Base-by-base conservation (phyloP, 257 asterid genomes). In the Primulina tabacum region DNA sequence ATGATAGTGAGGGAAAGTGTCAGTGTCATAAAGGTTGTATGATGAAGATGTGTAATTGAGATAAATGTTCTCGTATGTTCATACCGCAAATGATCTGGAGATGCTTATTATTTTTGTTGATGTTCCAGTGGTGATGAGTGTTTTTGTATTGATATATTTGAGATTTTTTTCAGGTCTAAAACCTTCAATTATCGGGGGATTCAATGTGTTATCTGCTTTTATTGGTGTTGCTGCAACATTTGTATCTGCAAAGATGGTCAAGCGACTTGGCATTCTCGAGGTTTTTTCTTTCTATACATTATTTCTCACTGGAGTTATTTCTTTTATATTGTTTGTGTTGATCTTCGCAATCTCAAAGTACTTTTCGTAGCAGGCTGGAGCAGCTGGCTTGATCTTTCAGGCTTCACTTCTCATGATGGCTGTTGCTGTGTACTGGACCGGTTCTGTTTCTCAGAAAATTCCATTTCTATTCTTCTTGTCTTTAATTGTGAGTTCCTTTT, bases 211-310 rank as follows among this genome's bases (percentile, higher is more conserved):
- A 69, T 89, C 96, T 77, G 94, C 99, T 73, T 85, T 89, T 68
- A 89, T 89, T 95, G 99, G 99, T 21, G 90, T 93, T 33, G 85
- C 92, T 24, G 97, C 99, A 47, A 93, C 99, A 61, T 87, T 87
- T 81, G 82, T 89, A 53, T 93, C 97, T 35, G 95, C 95, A 65
- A 75, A 85, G 80, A 72, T 93, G 90, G 96, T 90, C 73, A 71
- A 90, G 76, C 84, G 71, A 71, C 80, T 89, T 14, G 99, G 96
- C 71, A 78, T 93, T 73, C 77, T 93, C 65, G 85, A 84, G 97
- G 99, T 87, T 69, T 50, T 60, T 72, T 57, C 71, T 26, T 17
- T 56, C 14, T 37, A 37, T 55, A 14, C 60, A 14, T 21, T n/a
- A 38, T 63, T 50, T 33, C 68, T 67, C 56, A 20, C 11, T 65